phyloP scores from a whole-genome alignment of 306 rosid genomes.

The Lithocarpus polystachyus region DNA sequence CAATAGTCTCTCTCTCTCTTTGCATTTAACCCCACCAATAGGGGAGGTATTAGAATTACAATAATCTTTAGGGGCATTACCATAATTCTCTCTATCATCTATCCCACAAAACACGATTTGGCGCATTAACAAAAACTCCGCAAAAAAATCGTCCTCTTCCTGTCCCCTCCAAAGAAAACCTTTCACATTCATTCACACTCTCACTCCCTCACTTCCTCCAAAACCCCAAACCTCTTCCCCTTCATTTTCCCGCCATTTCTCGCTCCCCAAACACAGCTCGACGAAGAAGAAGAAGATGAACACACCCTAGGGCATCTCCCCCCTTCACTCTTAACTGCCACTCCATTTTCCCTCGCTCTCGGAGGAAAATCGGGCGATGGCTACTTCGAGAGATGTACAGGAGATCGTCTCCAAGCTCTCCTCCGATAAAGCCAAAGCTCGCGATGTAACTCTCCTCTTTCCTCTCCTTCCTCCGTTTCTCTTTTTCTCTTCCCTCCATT shows the following conservation, averaged over 20 bases:
- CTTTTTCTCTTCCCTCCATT: not conserved
- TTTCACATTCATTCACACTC: not conserved
- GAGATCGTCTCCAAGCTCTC: conserved; percentile 78
- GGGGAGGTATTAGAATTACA: too few relatives aligned
- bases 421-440: conserved; percentile 77
- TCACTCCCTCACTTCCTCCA: not conserved
- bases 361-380: conserved; percentile 33
- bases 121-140: not conserved
- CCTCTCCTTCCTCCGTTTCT: conserved; percentile 9
- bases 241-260: conserved; percentile 39
- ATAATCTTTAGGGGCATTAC: too few relatives aligned
- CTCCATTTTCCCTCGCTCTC: conserved; percentile 1
- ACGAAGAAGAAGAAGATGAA: too few relatives aligned
- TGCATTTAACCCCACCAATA: too few relatives aligned
- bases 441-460: conserved; percentile 56
- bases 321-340: not conserved
- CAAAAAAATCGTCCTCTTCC: not conserved
- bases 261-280: conserved; percentile 4
- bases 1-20: too few relatives aligned
- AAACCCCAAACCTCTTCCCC: not conserved
- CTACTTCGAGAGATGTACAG: conserved; percentile 67
- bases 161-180: not conserved
- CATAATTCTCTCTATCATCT: not conserved
- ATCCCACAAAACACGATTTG: not conserved
- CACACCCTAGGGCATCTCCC: too few relatives aligned